Base-by-base conservation (phyloP, 2,329 filamentous ascomycete species). In the Hypoxylon sp. region DNA sequence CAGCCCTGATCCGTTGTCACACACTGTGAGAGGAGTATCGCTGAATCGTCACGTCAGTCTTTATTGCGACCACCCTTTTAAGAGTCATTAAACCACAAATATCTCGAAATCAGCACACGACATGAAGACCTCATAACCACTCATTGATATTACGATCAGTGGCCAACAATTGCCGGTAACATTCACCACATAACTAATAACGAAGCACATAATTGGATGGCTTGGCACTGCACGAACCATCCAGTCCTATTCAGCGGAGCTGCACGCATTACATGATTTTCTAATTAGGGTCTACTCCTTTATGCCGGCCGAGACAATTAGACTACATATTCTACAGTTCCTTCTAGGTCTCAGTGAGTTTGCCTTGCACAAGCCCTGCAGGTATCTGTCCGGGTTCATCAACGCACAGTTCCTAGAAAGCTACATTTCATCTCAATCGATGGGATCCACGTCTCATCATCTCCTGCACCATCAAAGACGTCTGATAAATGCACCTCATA, bases 401-500 rank as follows among this genome's bases (percentile, higher is more conserved):
- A n/a, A 40, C 49, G 22, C 46, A 11, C 35, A 31, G 51, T 53
- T 33, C 22, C 57, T 37, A 35, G 35, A 17, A 49, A 46, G 48
- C 60, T 59, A 27, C 31, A 33, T 33, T 37, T 59, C 56, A 60
- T 22, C 57, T 59, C 30, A 46, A 53, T 25, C 6, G 13, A 50
- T 54, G 37, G 48, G 53, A 61, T 61, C 35, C 40, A 62, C 57
- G 48, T 51, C 61, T 50, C 53, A 54, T 44, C 25, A 59, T 51
- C 25, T 22, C n/a, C 35, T 25, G 27, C 61, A 53, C 61, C 51
- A 68, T 56, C 22, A 6, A 62, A 65, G 20, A 55, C 50, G 37
- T 46, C 35, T 27, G 53, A 37, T 11, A 58, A 64, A 48, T 2
- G 6, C 22, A n/a, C 35, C 49, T 59, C 37, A 17, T 22, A 59